A percentile compares a stretch with the other conserved stretches of the same genome.
phyloP scores from a whole-genome alignment of 805 yeast species.

The Nakazawaea pomicola region DNA sequence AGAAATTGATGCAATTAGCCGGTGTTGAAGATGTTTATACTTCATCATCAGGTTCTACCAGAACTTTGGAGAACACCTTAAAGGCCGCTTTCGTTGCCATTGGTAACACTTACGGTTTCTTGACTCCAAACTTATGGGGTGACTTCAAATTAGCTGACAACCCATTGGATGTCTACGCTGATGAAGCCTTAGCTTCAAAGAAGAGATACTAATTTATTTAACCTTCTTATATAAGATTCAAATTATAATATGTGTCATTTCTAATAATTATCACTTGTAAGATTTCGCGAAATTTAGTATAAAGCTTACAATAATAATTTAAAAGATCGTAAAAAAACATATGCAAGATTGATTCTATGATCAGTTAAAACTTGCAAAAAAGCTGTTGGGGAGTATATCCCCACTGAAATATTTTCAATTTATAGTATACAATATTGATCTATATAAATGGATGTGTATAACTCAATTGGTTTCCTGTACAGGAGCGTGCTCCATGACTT shows the following conservation, averaged over 20 bases:
- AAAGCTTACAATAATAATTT: too few relatives aligned
- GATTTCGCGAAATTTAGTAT: too few relatives aligned
- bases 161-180: conserved; percentile 94
- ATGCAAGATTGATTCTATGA: background rate
- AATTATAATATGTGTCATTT: background rate
- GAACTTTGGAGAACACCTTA: conserved; percentile 99
- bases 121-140: conserved; percentile 99
- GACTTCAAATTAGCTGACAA: conserved; percentile 79
- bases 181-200: conserved; percentile 70
- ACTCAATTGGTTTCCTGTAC: conserved; percentile 31
- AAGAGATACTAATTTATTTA: conserved; percentile 59
- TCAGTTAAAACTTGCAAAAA: too few relatives aligned
- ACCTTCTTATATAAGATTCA: background rate
- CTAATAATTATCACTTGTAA: too few relatives aligned
- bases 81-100: conserved; percentile 99
- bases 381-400: too few relatives aligned
- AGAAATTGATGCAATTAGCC: conserved; percentile 97
- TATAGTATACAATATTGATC: background rate
- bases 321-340: background rate
- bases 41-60: conserved; percentile 97
- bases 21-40: conserved; percentile 99
- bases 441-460: background rate
- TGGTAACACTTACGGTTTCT: conserved; percentile 99
- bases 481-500: conserved; percentile 66
- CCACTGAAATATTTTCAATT: too few relatives aligned